These are phyloP conservation scores for Backusella australiensis DNA, from an alignment of 192 early-diverging fungal genomes.

Conservation along the genomic window DNA sequence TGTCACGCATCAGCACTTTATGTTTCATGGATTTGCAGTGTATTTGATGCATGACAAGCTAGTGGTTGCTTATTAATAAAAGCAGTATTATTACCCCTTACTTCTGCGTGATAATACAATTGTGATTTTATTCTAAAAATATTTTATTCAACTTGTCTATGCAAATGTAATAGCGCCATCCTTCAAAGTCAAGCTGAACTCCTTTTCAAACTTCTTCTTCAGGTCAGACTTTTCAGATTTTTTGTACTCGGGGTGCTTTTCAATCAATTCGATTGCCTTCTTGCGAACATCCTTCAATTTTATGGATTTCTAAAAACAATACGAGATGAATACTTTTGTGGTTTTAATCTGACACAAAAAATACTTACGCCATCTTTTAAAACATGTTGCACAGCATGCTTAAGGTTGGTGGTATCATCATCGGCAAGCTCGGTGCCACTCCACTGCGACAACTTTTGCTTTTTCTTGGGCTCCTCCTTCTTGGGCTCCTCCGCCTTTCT, in stretches of 20 bases:
- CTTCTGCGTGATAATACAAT: too few relatives aligned
- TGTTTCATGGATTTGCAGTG: too few relatives aligned
- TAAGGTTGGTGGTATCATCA: slow-evolving; percentile 1
- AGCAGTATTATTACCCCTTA: too few relatives aligned
- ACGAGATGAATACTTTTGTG: background rate
- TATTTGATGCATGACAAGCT: too few relatives aligned
- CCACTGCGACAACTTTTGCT: slow-evolving; percentile 31
- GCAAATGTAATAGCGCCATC: slow-evolving; percentile 9
- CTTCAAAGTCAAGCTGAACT: background rate
- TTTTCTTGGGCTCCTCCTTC: slow-evolving; percentile 27
- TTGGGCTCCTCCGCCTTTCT: slow-evolving; percentile 20
- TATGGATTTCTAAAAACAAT: background rate
- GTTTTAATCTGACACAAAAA: background rate
- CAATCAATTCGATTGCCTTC: slow-evolving; percentile 16
- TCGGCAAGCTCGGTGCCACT: slow-evolving; percentile 17
- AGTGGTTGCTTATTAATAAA: too few relatives aligned
- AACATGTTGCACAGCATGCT: slow-evolving; percentile 3
- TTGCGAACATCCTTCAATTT: slow-evolving; percentile 24
- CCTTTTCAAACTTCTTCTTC: slow-evolving; percentile 24
- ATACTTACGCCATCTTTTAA: slow-evolving; percentile 10
- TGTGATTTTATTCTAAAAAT: background rate
- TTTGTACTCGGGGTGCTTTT: slow-evolving; percentile 15
- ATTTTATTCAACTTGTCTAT: background rate
- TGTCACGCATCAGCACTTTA: too few relatives aligned
- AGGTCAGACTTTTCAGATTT: slow-evolving; percentile 24